A percentile compares a stretch with the other conserved stretches of the same genome.
Evolutionary conservation across 192 early-diverging fungal genomes (phyloP).

Genomic region (Coemansia pectinata): DNA sequence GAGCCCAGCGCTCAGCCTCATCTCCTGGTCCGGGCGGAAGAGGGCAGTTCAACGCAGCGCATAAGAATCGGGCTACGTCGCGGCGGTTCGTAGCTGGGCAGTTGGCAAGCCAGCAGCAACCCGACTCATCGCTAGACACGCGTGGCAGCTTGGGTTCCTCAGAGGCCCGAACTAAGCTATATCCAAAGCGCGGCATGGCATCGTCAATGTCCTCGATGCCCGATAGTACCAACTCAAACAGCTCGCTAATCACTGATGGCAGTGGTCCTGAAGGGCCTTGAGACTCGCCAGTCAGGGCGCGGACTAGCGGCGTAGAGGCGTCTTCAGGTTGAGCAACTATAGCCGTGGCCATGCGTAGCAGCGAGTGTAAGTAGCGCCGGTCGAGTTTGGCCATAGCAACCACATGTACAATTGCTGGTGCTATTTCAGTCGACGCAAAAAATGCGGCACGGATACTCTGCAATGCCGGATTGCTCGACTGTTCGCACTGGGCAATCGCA

Average conservation of each 20-base stretch:
- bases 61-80: constrained; percentile 15
- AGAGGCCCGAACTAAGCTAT: too few relatives aligned
- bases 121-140: constrained; percentile 35
- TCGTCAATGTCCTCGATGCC: constrained; percentile 41
- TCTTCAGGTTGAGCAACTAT: background rate
- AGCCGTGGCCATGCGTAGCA: constrained; percentile 19
- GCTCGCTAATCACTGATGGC: constrained; percentile 20
- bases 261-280: background rate
- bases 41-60: constrained; percentile 1
- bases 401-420: constrained; percentile 24
- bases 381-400: constrained; percentile 20
- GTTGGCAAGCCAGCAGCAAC: constrained; percentile 43
- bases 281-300: background rate
- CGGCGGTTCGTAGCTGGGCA: constrained; percentile 4
- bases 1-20: background rate
- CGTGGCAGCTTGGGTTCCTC: constrained; percentile 23
- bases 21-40: background rate
- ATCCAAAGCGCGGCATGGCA: constrained; percentile 22
- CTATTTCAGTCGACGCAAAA: constrained; percentile 14
- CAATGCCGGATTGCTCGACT: background rate
- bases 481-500: constrained; percentile 3
- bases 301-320: constrained; percentile 1
- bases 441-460: background rate
- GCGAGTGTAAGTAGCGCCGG: constrained; percentile 29
- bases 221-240: constrained; percentile 29